phyloP scores from a whole-genome alignment of 805 yeast genomes.

The Metschnikowia gruessii region DNA sequence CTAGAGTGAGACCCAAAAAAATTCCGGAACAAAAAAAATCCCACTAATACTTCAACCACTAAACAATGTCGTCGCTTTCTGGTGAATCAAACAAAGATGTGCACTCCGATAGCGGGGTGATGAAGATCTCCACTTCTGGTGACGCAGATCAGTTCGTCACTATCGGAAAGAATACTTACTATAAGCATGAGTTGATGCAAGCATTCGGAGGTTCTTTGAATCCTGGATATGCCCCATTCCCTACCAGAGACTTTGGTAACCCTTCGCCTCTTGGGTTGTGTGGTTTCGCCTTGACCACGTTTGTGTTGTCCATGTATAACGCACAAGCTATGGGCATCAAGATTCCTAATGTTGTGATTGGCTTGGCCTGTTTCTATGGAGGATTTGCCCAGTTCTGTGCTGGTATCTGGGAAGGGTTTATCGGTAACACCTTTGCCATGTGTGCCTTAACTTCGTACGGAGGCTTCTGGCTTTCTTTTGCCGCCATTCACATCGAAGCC shows the following conservation, averaged over 20 bases:
- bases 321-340: slow-evolving; percentile 22
- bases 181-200: slow-evolving; percentile 34
- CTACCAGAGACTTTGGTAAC: slow-evolving; percentile 52
- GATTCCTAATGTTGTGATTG: slow-evolving; percentile 17
- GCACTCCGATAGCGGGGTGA: slow-evolving; percentile 10
- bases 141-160: slow-evolving; percentile 32
- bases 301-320: slow-evolving; percentile 20
- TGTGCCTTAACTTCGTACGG: slow-evolving; percentile 37
- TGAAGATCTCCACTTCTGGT: slow-evolving; percentile 32
- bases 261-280: slow-evolving; percentile 23
- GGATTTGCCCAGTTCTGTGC: slow-evolving; percentile 21
- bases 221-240: slow-evolving; percentile 33
- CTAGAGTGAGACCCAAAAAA: too few species aligned
- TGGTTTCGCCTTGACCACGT: slow-evolving; percentile 22
- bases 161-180: slow-evolving; percentile 31
- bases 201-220: slow-evolving; percentile 39
- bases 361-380: slow-evolving; percentile 22
- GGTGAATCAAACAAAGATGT: slow-evolving; percentile 14
- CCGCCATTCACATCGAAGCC: slow-evolving; percentile 54
- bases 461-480: slow-evolving; percentile 67
- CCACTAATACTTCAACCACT: neutral
- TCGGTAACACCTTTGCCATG: slow-evolving; percentile 22
- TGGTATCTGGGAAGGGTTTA: slow-evolving; percentile 21
- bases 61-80: slow-evolving; percentile 14
- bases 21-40: too few species aligned